These are phyloP conservation scores for Rhodotorula sp. DNA, from an alignment of 1,284 basidiomycete species.

Conservation along the genomic window DNA sequence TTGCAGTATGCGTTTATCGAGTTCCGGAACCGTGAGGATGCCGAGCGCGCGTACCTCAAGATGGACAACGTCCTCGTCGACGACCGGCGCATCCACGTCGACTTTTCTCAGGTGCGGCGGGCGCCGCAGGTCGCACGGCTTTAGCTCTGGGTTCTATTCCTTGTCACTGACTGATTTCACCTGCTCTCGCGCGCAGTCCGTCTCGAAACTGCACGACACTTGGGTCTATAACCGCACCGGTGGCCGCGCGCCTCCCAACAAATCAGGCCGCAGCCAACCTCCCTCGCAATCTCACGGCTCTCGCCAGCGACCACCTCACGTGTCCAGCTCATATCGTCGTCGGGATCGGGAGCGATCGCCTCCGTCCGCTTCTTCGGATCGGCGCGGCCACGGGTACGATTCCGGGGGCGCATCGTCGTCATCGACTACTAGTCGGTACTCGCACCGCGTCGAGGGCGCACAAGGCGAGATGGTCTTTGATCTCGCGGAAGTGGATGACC, in stretches of 20 bases:
- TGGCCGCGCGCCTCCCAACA: conserved; percentile 42
- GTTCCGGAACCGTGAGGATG: conserved; percentile 87
- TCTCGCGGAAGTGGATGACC: conserved; percentile 30
- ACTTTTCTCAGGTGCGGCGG: conserved; percentile 61
- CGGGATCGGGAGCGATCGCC: background rate
- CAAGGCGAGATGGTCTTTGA: conserved; percentile 43
- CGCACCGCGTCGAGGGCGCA: conserved; percentile 6
- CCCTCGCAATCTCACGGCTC: no score
- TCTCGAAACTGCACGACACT: conserved; percentile 59
- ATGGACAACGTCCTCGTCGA: conserved; percentile 99
- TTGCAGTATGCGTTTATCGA: conserved; percentile 99
- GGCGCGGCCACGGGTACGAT: background rate
- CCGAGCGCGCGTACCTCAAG: conserved; percentile 98
- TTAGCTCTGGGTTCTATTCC: background rate
- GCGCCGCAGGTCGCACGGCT: conserved; percentile 49
- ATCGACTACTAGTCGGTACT: conserved; percentile 19
- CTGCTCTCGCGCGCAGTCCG: conserved; percentile 62
- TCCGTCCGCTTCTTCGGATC: background rate
- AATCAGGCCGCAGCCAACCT: conserved; percentile 7
- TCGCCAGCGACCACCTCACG: background rate
- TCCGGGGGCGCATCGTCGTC: background rate
- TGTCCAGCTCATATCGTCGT: conserved; percentile 5
- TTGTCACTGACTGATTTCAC: background rate
- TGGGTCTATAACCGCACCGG: conserved; percentile 50
- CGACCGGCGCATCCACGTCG: conserved; percentile 97